Base-by-base conservation (phyloP, 2,329 filamentous ascomycete species). In the Aspergillus hiratsukae region DNA sequence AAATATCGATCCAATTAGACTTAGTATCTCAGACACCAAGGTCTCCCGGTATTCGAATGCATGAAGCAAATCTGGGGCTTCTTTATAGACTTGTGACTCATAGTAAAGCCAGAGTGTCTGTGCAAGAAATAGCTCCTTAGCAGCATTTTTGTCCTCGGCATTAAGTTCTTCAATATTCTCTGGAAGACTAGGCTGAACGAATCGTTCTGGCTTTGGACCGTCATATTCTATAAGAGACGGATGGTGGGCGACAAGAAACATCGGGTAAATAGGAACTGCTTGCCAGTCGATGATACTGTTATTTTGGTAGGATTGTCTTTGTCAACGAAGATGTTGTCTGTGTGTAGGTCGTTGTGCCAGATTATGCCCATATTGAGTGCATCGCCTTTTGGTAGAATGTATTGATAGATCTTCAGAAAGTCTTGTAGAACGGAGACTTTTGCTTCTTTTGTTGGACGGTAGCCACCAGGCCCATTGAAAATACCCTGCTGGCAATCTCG, bases 211-310 rank as follows among this genome's bases (percentile, higher is more conserved):
- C 23, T 54, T 61, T 29, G 61, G 59, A 17, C 57, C 59, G 17
- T 63, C 59, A 51, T 58, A 67, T 23, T 68, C 62, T 53, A 68
- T 61, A 25, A 69, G 56, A 14, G 63, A 64, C 43, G 66, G 66
- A 51, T 59, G 58, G 49, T 61, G 61, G 48, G 64, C 58, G 56
- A 64, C 61, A 23, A 69, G 59, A 57, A 68, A 71, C 50, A 66
- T 64, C 21, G 65, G 66, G 43, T 63, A 65, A 52, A 68, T 53
- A 51, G 65, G 59, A 23, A 64, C 58, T 14, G 61, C 63, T 62
- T 73, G 66, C 70, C 70, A 74, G 54, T 73, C 69, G 37, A 74
- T 71, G 54, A 72, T 67, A 37, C 63, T 63, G 66, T 62, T 48
- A 72, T 67, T 51, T 61, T 60, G 37, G 64, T 67, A 5, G 66